Evolutionary conservation across 768 basidiomycete species (phyloP).

Genomic region (Asterophora lycoperdoides): DNA sequence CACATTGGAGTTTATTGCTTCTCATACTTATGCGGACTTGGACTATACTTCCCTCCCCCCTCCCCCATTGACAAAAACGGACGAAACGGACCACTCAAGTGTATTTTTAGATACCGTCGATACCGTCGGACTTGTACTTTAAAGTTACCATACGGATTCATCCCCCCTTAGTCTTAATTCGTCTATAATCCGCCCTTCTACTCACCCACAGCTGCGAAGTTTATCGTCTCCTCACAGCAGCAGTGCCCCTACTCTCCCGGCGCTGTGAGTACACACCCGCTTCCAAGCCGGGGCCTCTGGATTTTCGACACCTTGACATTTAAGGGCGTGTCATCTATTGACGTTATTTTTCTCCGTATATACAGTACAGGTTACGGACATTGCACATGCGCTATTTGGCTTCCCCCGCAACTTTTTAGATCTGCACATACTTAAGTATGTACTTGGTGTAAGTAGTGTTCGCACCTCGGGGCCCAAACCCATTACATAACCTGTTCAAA

Average conservation of each 20-base stretch:
- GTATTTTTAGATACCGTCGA: conserved; percentile 16
- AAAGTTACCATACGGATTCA: conserved; percentile 8
- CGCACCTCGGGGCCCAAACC: background rate
- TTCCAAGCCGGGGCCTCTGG: conserved; percentile 11
- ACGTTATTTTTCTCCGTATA: background rate
- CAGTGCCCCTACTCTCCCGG: conserved; percentile 8
- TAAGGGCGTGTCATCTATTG: too few species aligned
- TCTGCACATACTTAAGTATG: too few species aligned
- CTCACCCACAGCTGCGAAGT: conserved; percentile 9
- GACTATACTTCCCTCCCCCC: background rate
- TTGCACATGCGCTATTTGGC: too few species aligned
- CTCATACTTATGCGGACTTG: conserved; percentile 1
- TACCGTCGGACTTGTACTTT: conserved; percentile 11
- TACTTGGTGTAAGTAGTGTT: too few species aligned
- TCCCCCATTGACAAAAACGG: conserved; percentile 1
- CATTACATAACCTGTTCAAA: background rate
- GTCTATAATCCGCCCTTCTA: conserved; percentile 14
- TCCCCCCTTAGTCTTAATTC: conserved; percentile 3
- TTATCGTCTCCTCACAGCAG: conserved; percentile 7
- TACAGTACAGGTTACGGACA: conserved; percentile 1
- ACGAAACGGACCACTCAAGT: conserved; percentile 9
- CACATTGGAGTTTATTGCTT: conserved; percentile 1
- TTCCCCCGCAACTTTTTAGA: too few species aligned
- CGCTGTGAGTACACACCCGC: conserved; percentile 1
- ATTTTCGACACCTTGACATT: background rate